Percentiles rank a stretch among this genome's conserved stretches.
Conservation (phyloP, 2,329 filamentous ascomycete species). For the Penicillium sp. region DNA sequence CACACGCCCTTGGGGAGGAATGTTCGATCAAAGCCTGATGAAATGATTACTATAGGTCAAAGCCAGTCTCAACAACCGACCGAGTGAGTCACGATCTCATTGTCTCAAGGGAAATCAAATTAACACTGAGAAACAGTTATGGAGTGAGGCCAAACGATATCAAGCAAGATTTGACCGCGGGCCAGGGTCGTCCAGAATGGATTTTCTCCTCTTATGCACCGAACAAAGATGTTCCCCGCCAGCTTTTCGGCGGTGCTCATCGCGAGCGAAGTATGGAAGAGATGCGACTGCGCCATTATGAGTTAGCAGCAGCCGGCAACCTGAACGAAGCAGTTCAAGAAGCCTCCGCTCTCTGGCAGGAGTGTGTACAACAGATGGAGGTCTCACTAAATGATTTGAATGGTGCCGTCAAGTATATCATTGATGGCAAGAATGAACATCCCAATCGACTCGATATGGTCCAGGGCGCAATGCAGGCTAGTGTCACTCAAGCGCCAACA, state of each 20-base stretch:
- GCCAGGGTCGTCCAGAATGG: conserved; percentile 73
- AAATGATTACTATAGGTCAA: conserved; percentile 12
- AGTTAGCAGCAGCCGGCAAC: conserved; percentile 62
- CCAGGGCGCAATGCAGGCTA: conserved; percentile 32
- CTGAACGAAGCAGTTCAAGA: conserved; percentile 53
- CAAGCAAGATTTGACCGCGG: conserved; percentile 60
- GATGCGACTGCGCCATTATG: conserved; percentile 70
- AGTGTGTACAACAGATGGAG: conserved; percentile 69
- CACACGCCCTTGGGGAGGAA: neutral
- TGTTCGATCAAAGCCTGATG: neutral
- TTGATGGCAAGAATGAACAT: conserved; percentile 65
- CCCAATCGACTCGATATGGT: conserved; percentile 68
- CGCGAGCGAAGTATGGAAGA: conserved; percentile 90
- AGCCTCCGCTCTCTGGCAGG: conserved; percentile 57
- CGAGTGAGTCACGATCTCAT: conserved; percentile 24
- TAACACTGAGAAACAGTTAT: conserved; percentile 43
- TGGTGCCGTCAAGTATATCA: conserved; percentile 69
- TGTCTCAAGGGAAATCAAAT: conserved; percentile 5
- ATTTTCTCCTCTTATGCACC: conserved; percentile 84
- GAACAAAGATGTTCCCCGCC: conserved; percentile 70
- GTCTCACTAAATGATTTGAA: conserved; percentile 66
- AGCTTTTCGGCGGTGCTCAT: conserved; percentile 75
- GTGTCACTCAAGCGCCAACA: conserved; percentile 7
- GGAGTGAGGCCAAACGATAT: conserved; percentile 61
- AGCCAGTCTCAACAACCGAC: conserved; percentile 19